Conservation (phyloP, 129 eudicot species). For the Solidago caesia region DNA sequence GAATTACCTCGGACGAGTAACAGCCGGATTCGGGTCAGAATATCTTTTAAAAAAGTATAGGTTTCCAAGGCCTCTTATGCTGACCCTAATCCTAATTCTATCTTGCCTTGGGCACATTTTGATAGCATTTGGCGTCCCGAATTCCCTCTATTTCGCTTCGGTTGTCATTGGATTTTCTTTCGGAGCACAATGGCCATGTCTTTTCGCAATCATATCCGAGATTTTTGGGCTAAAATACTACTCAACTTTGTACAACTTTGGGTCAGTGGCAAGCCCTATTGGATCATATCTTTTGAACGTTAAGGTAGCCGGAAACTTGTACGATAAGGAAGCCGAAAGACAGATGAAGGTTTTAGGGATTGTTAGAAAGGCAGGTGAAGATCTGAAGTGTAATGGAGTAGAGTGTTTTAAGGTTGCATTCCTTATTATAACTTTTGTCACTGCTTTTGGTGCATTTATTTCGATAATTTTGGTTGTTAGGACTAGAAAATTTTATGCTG, state of each 20-base stretch:
- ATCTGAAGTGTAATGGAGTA: constrained; percentile 56
- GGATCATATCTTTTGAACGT: constrained; percentile 75
- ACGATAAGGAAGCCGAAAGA: constrained; percentile 64
- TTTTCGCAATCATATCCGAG: constrained; percentile 84
- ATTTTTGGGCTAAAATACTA: constrained; percentile 81
- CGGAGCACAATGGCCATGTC: constrained; percentile 97
- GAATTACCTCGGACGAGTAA: constrained; percentile 83
- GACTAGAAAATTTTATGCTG: constrained; percentile 68
- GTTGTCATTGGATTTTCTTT: constrained; percentile 83
- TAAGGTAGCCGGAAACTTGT: constrained; percentile 66
- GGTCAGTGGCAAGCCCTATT: constrained; percentile 82
- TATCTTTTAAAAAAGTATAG: constrained; percentile 53
- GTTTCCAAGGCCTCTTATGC: constrained; percentile 66
- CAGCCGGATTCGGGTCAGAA: constrained; percentile 69
- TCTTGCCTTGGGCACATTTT: constrained; percentile 75
- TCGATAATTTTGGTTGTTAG: constrained; percentile 67
- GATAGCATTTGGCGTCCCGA: constrained; percentile 65
- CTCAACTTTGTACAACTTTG: constrained; percentile 82
- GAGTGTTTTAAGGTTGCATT: constrained; percentile 70
- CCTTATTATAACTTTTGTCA: constrained; percentile 56
- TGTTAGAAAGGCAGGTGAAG: constrained; percentile 43
- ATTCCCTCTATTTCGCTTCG: constrained; percentile 72
- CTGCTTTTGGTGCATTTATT: constrained; percentile 57
- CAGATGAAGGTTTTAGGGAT: constrained; percentile 56
- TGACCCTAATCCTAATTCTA: constrained; percentile 58